These are phyloP conservation scores for Sisymbrium irio DNA, from an alignment of 345 rosid genomes.

Conservation along the genomic window DNA sequence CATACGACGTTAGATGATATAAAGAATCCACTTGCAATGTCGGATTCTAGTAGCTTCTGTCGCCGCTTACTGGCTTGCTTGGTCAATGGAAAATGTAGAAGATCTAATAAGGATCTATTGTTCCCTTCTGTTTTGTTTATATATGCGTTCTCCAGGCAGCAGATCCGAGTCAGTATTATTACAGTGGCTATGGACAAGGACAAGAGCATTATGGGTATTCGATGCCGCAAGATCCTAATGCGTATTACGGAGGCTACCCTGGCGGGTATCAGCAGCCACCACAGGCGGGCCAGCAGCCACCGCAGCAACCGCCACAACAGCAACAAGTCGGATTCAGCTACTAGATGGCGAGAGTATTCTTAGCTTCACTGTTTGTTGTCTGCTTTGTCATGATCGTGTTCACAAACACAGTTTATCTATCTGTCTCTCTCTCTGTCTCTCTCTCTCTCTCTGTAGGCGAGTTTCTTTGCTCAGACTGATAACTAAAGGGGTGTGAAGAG, in stretches of 20 bases:
- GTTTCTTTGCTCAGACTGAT: slow-evolving; percentile 8
- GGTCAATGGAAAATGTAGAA: background rate
- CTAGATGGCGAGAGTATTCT: slow-evolving; percentile 11
- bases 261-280: slow-evolving; percentile 77
- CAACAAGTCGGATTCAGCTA: slow-evolving; percentile 71
- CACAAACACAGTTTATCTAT: background rate
- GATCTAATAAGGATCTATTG: background rate
- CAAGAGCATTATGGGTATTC: slow-evolving; percentile 78
- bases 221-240: slow-evolving; percentile 71
- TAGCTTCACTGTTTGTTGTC: slow-evolving; percentile 17
- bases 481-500: slow-evolving; percentile 16
- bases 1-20: background rate
- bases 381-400: slow-evolving; percentile 14
- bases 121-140: background rate
- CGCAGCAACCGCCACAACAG: slow-evolving; percentile 53
- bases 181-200: slow-evolving; percentile 64
- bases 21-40: background rate
- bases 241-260: slow-evolving; percentile 80
- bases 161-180: slow-evolving; percentile 68
- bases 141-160: slow-evolving; percentile 44
- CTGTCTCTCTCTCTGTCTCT: background rate
- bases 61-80: background rate
- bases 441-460: background rate
- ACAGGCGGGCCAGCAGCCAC: slow-evolving; percentile 46
- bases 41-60: background rate